Evolutionary conservation across 257 asterid species (phyloP), one percentile per base, ranked within the genome.

Genomic region (Galeopsis tetrahit): DNA sequence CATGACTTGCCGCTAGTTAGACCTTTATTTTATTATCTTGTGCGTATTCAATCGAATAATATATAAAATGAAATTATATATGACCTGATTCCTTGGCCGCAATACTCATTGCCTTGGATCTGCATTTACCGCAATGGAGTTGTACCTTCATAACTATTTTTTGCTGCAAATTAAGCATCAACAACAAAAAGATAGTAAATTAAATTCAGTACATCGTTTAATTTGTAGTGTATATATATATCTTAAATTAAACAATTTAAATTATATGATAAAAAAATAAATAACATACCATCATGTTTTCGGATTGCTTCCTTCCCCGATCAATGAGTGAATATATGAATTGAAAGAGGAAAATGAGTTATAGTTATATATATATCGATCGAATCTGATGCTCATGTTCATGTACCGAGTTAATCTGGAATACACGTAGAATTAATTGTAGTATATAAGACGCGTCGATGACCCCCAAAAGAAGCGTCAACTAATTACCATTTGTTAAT

Each of bases 1-100:
- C 28, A 21, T 21, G 28, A 21, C 28, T 21, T 21, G 28, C 28
- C 28, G 28, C 28, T 21, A 21, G 1, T 21, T 21, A 21, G 28
- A 21, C 28, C 28, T 21, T 21, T 21, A 21, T 21, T 21, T 21
- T 21, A 21, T 21, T 21, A 21, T 2, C 5, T 1, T 36, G 40
- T 5, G 6, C 40, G 40, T 36, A 3, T 36, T 38, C 43, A 38
- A 38, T 44, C 5, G 52, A 44, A 44, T 44, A 5, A 44, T n/a
- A n/a, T n/a, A n/a, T 21, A 21, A 21, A 21, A 1, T 44, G 51
- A 4, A 36, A 2, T 36, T 36, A 4, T 36, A 1, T 7, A 5
- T 5, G 7, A 44, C 89, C 87, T 70, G 86, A 34, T 68, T 84
- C 69, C 81, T 1, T 78, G 66, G 88, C 88, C 5, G 86, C 87